Evolutionary conservation across 2,329 filamentous ascomycete species (phyloP).

Genomic region (Amphichorda felina): DNA sequence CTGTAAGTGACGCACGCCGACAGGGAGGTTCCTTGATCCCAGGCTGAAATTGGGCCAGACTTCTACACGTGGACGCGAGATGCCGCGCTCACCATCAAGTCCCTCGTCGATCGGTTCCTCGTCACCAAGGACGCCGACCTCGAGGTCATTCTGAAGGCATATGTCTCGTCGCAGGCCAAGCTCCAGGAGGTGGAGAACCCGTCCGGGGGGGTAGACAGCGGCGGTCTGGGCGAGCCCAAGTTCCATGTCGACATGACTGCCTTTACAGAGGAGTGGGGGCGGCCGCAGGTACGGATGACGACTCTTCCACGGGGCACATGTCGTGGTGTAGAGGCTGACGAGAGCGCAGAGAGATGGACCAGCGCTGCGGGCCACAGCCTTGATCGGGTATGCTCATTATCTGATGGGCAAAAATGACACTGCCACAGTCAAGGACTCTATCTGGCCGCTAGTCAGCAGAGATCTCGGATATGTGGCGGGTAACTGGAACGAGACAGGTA

Average conservation of each 20-base stretch:
- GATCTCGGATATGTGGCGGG: constrained; percentile 65
- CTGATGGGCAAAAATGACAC: constrained; percentile 55
- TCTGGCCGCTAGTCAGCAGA: constrained; percentile 67
- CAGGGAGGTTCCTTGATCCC: background rate
- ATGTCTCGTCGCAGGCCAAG: constrained; percentile 53
- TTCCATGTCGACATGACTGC: constrained; percentile 52
- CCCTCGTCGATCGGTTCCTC: constrained; percentile 52
- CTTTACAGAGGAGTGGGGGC: constrained; percentile 57
- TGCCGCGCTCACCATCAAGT: constrained; percentile 58
- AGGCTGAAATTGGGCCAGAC: constrained; percentile 30
- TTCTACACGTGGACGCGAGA: constrained; percentile 74
- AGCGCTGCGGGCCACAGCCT: constrained; percentile 59
- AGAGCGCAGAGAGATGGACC: constrained; percentile 52
- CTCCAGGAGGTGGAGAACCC: constrained; percentile 59
- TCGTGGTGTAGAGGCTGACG: constrained; percentile 17
- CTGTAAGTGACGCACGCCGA: constrained; percentile 30
- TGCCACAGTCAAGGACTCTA: constrained; percentile 36
- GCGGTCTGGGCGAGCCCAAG: constrained; percentile 60
- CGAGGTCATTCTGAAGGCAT: constrained; percentile 53
- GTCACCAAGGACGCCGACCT: constrained; percentile 45
- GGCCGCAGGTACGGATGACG: background rate
- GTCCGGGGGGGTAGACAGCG: constrained; percentile 43
- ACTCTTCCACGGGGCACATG: background rate
- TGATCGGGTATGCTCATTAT: constrained; percentile 64
- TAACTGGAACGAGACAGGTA: constrained; percentile 51